A percentile compares a stretch with the other conserved stretches of the same genome.
Conservation (phyloP, 345 rosid species). For the Odontarrhena argentea region DNA sequence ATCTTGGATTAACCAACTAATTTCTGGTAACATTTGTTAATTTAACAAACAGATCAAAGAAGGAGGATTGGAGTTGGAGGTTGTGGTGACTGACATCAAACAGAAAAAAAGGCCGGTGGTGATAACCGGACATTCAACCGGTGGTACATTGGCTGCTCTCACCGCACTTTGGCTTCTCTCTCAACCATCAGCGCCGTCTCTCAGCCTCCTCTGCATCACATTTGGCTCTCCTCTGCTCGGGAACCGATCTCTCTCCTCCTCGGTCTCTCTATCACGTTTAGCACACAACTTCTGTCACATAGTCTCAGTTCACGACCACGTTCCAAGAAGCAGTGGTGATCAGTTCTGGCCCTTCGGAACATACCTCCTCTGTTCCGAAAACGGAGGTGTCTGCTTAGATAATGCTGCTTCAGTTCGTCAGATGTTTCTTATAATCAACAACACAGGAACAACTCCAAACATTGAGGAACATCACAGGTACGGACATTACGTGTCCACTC, state of each 20-base stretch:
- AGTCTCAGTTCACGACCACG: constrained; percentile 55
- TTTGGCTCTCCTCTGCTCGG: constrained; percentile 84
- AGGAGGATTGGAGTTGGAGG: constrained; percentile 13
- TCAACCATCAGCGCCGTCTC: constrained; percentile 33
- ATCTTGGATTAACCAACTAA: not conserved
- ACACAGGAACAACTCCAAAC: constrained; percentile 40
- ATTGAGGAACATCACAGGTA: constrained; percentile 67
- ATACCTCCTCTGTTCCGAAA: constrained; percentile 64
- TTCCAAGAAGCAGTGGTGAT: constrained; percentile 47
- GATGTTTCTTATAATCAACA: constrained; percentile 53
- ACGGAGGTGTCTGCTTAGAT: constrained; percentile 80
- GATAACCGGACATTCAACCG: constrained; percentile 79
- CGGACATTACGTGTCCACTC: constrained; percentile 47
- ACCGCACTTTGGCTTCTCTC: constrained; percentile 81
- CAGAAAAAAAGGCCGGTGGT: constrained; percentile 44
- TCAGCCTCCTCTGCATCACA: constrained; percentile 65
- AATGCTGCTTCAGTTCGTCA: constrained; percentile 51
- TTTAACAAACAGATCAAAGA: constrained; percentile 23
- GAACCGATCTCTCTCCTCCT: constrained; percentile 59
- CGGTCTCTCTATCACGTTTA: constrained; percentile 61
- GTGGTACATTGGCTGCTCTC: constrained; percentile 77
- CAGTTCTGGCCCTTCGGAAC: constrained; percentile 74
- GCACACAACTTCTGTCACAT: constrained; percentile 73
- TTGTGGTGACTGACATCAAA: too few species aligned
- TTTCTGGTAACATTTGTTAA: not conserved